Base-by-base conservation (phyloP, 192 early-diverging fungal species). In the Podila horticola region DNA sequence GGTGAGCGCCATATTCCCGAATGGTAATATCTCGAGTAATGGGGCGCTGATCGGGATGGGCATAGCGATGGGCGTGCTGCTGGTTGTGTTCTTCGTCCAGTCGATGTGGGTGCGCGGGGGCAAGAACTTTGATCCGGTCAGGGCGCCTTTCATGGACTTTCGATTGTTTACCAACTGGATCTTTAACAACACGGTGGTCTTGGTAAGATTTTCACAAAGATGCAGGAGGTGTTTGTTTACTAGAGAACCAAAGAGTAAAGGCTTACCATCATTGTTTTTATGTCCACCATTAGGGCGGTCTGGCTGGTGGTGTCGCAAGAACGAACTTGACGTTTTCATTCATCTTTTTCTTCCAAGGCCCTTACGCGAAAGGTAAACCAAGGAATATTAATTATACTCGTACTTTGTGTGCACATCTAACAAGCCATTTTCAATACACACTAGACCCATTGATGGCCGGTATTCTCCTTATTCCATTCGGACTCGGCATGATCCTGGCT, bases 341-440 rank as follows among this genome's bases (percentile, higher is more conserved):
- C 57, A 68, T 68, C 36, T 68, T 68, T 26, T 68, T 68, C 55
- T 68, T 68, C 36, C 67, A 68, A 24, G 67, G 67, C 0, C 67
- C 67, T 19, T 68, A 68, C 34, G 19, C 22, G 24, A 68, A 68
- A 26, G 34, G 34, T 36, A 36, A 6, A 36, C 34, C 34, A 36
- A 10, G 9, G 34, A 36, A 36, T 7, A 36, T 11, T 36, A 10
- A 10, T 0, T 36, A 1, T 10, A 36, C 34, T 36, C 9, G 10
- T 36, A 36, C 34, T 36, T 34, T 36, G 34, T 36, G 34, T 36
- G 10, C 34, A 36, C 10, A 36, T 7, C 9, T 36, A 36, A 36
- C 5, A 36, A 9, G 1, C 6, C 9, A 7, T 36, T 36, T 36
- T 36, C 34, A 36, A 10, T 36, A 36, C 34, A 36, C 34, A 36